phyloP scores from a whole-genome alignment of 805 yeast genomes.

The Cyberlindnera samutprakarnensis region DNA sequence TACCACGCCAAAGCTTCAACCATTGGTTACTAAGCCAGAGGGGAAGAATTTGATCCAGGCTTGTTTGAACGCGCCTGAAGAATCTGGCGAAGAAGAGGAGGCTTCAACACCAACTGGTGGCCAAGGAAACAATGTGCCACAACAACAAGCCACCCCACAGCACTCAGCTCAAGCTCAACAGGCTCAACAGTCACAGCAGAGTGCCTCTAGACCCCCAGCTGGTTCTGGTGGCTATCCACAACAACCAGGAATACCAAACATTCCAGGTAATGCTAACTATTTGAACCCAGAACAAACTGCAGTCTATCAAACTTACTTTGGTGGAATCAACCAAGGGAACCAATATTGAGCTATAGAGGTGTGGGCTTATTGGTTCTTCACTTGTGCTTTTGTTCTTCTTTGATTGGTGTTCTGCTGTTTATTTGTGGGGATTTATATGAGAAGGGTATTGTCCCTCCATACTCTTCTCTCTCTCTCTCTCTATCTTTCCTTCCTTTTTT shows the following conservation, averaged over 20 bases:
- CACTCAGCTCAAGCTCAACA: constrained; percentile 12
- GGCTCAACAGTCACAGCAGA: constrained; percentile 6
- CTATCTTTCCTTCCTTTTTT: too few species aligned
- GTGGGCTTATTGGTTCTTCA: too few species aligned
- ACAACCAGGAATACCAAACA: constrained; percentile 32
- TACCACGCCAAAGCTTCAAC: constrained; percentile 98
- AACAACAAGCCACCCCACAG: constrained; percentile 5
- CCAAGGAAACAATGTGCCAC: constrained; percentile 23
- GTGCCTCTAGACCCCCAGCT: constrained; percentile 17
- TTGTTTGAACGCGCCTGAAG: constrained; percentile 92
- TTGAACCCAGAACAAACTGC: constrained; percentile 41
- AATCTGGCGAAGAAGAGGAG: constrained; percentile 41
- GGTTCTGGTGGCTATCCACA: constrained; percentile 32
- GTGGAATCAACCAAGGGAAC: constrained; percentile 51
- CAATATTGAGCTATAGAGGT: constrained; percentile 29
- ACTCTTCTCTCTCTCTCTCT: too few species aligned
- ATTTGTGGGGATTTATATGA: too few species aligned
- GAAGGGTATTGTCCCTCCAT: too few species aligned
- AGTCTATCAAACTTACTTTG: constrained; percentile 59
- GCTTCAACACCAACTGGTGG: constrained; percentile 30
- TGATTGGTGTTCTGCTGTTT: too few species aligned
- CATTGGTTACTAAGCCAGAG: constrained; percentile 93
- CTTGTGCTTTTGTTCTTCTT: too few species aligned
- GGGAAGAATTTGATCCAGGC: constrained; percentile 96
- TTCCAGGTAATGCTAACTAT: constrained; percentile 37